Evolutionary conservation across 2,329 filamentous ascomycete species (phyloP).

Genomic region (Fusarium albosuccineum): DNA sequence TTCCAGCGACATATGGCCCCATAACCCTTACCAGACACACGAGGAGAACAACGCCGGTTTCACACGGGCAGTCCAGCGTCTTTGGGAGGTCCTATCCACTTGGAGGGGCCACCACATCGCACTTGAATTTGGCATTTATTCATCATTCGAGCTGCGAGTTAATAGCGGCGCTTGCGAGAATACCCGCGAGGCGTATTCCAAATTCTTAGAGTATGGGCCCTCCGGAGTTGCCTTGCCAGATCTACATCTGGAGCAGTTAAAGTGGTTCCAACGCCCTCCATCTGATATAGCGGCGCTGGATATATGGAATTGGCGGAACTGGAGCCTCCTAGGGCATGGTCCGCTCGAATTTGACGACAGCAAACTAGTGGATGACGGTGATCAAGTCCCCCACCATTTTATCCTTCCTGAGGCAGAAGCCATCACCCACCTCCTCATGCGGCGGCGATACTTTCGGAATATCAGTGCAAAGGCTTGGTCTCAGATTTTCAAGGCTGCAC

Average conservation of each 20-base stretch:
- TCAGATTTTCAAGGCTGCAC: conserved; percentile 1
- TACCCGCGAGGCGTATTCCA: not conserved
- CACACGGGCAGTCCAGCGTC: not conserved
- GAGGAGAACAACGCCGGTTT: conserved; percentile 1
- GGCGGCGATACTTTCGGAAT: conserved; percentile 16
- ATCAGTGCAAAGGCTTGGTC: conserved; percentile 1
- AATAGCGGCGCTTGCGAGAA: not conserved
- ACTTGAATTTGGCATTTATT: conserved; percentile 28
- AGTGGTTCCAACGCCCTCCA: conserved; percentile 7
- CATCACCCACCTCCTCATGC: conserved; percentile 27
- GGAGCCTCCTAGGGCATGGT: conserved; percentile 2
- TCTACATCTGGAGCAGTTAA: conserved; percentile 5
- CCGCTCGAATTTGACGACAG: conserved; percentile 6
- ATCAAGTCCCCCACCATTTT: not conserved
- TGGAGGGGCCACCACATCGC: conserved; percentile 21
- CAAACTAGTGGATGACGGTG: not conserved
- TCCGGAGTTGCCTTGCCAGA: not conserved
- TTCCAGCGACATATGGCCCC: accelerated
- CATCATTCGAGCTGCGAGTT: not conserved
- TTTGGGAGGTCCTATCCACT: conserved; percentile 24
- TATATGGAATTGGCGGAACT: conserved; percentile 6
- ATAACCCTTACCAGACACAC: not conserved
- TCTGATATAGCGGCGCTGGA: not conserved
- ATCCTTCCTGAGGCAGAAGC: conserved; percentile 8
- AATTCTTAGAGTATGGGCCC: not conserved